A percentile compares a stretch with the other conserved stretches of the same genome.
Conservation (phyloP, 306 rosid genomes). For the Quercus bicolor region DNA sequence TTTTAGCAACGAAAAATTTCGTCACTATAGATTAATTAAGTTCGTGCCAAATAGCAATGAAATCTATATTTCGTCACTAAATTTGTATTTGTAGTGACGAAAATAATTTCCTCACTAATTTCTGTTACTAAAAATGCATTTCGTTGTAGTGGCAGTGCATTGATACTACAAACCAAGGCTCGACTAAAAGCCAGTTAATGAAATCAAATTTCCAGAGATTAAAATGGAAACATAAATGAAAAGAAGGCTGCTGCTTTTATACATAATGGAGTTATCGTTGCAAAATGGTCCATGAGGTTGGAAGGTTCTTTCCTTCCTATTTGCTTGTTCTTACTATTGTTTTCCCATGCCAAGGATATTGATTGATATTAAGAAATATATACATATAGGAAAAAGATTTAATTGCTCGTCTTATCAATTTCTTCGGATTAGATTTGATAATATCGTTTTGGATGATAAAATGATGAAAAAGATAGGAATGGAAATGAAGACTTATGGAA, state of each 20-base stretch:
- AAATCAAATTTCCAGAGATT: conserved; percentile 63
- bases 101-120: too few relatives aligned
- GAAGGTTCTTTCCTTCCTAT: conserved; percentile 11
- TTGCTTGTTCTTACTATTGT: neutral
- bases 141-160: conserved; percentile 8
- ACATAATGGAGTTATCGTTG: neutral
- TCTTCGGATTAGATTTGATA: neutral
- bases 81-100: too few relatives aligned
- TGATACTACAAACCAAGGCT: conserved; percentile 36
- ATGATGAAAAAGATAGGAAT: neutral
- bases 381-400: neutral
- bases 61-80: too few relatives aligned
- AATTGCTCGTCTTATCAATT: neutral
- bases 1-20: too few relatives aligned
- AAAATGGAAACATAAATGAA: conserved; percentile 54
- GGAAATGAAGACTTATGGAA: neutral
- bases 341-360: neutral
- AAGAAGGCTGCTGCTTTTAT: neutral
- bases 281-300: conserved; percentile 21
- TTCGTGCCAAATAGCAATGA: too few relatives aligned
- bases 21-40: too few relatives aligned
- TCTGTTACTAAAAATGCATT: too few relatives aligned
- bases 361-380: neutral
- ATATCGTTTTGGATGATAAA: neutral
- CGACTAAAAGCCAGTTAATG: conserved; percentile 44